Evolutionary conservation across 345 rosid genomes (phyloP), one percentile per base, ranked within the genome.

Genomic region (Fremontodendron californicum): DNA sequence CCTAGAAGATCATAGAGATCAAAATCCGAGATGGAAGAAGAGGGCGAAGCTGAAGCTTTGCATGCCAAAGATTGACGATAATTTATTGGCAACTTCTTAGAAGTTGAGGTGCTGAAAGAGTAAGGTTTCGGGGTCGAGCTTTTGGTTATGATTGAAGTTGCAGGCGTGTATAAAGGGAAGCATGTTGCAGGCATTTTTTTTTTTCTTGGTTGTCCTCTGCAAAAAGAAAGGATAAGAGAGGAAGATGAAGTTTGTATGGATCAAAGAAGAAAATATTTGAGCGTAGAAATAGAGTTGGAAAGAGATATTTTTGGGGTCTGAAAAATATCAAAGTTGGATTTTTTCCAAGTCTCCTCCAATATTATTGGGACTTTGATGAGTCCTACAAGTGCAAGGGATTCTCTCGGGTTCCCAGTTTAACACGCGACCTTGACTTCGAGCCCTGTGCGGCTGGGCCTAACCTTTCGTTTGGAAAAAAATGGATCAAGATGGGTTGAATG

Each of bases 1-100:
- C 98, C 99, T 6, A 95, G 83, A 63, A 95, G 90, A 75, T 91
- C 97, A 33, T 93, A 93, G n/a, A 93, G 90, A 82, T 95, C 98
- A 37, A 91, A 90, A 71, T 90, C 92, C 10, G 84, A 78, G 16
- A 89, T 85, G 5, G 84, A 62, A 1, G 79, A 85, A 21, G 90
- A 78, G 0, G 85, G 78, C 1, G 92, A 62, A 43, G 83, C 45
- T 23, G 78, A 48, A 18, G 91, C 92, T 77, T 82, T 82, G 72
- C 91, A 87, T 31, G 75, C 61, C 0, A 77, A 35, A 39, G 79
- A 66, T 63, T 4, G 42, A 31, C 0, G 60, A 3, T 25, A 40
- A 11, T 15, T 43, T 62, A 66, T 19, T 68, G 79, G 75, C 42
- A 75, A 29, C 78, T 76, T 78, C 70, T 70, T 83, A 16, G 64